phyloP scores from a whole-genome alignment of 2,329 filamentous ascomycete genomes.

The Fusarium tjaetaba region DNA sequence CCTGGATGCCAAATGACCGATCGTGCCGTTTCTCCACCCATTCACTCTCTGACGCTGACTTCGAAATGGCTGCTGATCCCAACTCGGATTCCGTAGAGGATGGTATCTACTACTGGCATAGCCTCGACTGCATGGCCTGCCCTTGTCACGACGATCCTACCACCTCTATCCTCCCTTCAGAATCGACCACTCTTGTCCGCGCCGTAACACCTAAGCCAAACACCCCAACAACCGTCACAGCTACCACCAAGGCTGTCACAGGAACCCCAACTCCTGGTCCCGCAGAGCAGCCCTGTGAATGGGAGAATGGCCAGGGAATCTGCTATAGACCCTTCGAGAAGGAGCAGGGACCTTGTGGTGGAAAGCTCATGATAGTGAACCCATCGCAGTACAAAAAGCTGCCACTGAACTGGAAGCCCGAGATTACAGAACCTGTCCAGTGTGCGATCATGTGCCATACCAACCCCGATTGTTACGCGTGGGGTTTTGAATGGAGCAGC shows the following conservation, averaged over 20 bases:
- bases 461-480: not conserved
- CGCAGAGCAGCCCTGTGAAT: not conserved
- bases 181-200: not conserved
- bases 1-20: not conserved
- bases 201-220: not conserved
- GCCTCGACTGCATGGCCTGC: conserved; percentile 3
- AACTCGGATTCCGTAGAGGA: not conserved
- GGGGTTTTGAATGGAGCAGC: not conserved
- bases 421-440: not conserved
- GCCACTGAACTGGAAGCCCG: not conserved
- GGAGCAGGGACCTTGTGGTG: not conserved
- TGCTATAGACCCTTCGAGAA: not conserved
- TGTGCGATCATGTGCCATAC: not conserved
- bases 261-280: not conserved
- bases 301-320: not conserved
- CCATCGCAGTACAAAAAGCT: not conserved
- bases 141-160: not conserved
- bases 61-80: conserved; percentile 2
- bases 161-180: not conserved
- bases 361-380: not conserved
- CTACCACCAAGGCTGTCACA: not conserved
- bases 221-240: fast-evolving
- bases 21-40: conserved; percentile 6
- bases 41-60: not conserved
- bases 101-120: conserved; percentile 10